Base-by-base conservation (phyloP, 331 rosid species). In the Spiraea crenata region DNA sequence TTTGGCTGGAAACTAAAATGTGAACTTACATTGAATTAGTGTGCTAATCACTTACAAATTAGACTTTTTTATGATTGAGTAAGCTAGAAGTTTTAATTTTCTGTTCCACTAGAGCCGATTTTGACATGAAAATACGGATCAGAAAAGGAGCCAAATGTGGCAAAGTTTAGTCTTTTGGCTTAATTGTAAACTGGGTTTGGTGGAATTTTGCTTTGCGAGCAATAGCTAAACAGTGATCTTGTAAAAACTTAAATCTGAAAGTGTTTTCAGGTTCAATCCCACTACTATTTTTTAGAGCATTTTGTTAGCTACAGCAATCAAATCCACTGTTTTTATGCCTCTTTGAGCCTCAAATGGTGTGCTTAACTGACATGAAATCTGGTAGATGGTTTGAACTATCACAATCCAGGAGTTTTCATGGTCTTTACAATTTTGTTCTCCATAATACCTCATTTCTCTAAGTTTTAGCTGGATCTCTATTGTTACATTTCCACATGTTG, bases 341-440 rank as follows among this genome's bases (percentile, higher is more conserved):
- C 57, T 1, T 65, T 64, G 6, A 25, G 25, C 19, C 42, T 65
- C 13, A 47, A n/a, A 14, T n/a, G 39, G 74, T 31, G 57, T 57
- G 74, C 31, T 57, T 56, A 16, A 59, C 34, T 57, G 56, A 70
- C 56, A 44, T 57, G 12, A 15, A n/a, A 46, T 45, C 41, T 45
- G 38, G 35, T 45, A 19, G 54, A 64, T 45, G 42, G 69, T 64
- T 34, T 25, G 31, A 25, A 25, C 31, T 0, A 0, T 45, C 42
- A 20, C 66, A 61, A 16, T 39, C 35, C 35, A 61, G 48, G 66
- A 61, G 48, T 61, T 59, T 44, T 59, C 37, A 35, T 3, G 0
- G 64, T n/a, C 5, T 49, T n/a, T 15, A 15, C 56, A 16, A 4
- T 57, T 17, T 70, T 42, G 52, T 25, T 10, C 9, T 9, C 25